A percentile compares a stretch with the other conserved stretches of the same genome.
phyloP scores from a whole-genome alignment of 2,329 filamentous ascomycete species.

The Colletotrichum tamarilloi region DNA sequence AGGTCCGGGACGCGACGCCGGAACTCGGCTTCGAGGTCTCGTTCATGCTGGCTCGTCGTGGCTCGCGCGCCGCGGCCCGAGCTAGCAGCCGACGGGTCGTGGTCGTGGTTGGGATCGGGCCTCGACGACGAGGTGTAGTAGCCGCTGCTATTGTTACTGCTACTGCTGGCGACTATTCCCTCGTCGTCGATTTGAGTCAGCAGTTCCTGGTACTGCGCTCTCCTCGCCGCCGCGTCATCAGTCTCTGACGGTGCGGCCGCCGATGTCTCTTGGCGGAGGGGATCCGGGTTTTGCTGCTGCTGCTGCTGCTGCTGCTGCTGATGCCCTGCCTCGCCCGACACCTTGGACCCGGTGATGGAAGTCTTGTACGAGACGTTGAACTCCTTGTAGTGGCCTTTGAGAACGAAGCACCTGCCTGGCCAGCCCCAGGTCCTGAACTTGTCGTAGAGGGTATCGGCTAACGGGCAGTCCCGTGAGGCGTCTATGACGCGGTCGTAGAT shows the following conservation, averaged over 20 bases:
- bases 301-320: conserved; percentile 33
- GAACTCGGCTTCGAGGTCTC: conserved; percentile 61
- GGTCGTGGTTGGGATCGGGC: not conserved
- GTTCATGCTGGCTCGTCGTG: conserved; percentile 58
- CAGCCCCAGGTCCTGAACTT: conserved; percentile 61
- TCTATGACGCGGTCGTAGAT: conserved; percentile 65
- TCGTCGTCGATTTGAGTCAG: conserved; percentile 29
- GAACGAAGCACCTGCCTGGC: conserved; percentile 62
- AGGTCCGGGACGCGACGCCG: conserved; percentile 56
- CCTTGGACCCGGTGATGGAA: conserved; percentile 58
- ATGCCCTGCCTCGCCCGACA: conserved; percentile 53
- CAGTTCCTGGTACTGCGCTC: conserved; percentile 26
- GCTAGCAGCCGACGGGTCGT: conserved; percentile 5
- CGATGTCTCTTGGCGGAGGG: not conserved
- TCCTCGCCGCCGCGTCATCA: conserved; percentile 25
- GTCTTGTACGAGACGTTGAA: conserved; percentile 65
- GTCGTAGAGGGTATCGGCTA: conserved; percentile 55
- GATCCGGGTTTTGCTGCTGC: conserved; percentile 44
- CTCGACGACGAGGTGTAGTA: not conserved
- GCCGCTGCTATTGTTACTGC: not conserved
- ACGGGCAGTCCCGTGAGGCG: conserved; percentile 61
- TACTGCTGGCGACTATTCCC: conserved; percentile 5
- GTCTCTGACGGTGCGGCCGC: not conserved
- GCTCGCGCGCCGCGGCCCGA: conserved; percentile 50
- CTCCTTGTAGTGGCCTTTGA: conserved; percentile 67